phyloP scores from a whole-genome alignment of 345 rosid species.

The Syzygium aromaticum region DNA sequence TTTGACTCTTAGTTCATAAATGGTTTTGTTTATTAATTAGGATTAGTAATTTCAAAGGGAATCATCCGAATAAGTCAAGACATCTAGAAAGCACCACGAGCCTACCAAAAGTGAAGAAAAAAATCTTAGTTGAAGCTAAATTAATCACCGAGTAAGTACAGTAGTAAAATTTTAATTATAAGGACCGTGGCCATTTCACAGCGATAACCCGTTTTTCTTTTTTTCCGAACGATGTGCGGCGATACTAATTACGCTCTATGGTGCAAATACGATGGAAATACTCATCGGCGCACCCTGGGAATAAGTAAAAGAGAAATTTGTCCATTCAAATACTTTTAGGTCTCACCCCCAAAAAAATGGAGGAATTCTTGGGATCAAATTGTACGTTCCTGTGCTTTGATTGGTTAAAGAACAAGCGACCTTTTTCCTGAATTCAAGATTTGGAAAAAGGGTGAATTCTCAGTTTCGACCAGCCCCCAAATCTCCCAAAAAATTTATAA shows the following conservation, averaged over 20 bases:
- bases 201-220: background rate
- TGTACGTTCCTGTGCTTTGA: background rate
- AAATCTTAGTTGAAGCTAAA: background rate
- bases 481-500: background rate
- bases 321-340: background rate
- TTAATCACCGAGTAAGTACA: background rate
- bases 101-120: background rate
- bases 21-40: background rate
- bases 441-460: background rate
- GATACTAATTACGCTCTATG: background rate
- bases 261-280: background rate
- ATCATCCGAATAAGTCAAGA: background rate
- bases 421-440: background rate
- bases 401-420: background rate
- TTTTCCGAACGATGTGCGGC: accelerated
- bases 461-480: background rate
- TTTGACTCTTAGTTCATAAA: background rate
- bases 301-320: background rate
- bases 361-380: background rate
- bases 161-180: background rate
- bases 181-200: background rate
- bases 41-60: background rate
- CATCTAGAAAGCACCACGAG: background rate
- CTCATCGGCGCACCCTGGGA: accelerated
- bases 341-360: background rate